Conservation (phyloP, 805 yeast genomes). For the Starmerella apicola region DNA sequence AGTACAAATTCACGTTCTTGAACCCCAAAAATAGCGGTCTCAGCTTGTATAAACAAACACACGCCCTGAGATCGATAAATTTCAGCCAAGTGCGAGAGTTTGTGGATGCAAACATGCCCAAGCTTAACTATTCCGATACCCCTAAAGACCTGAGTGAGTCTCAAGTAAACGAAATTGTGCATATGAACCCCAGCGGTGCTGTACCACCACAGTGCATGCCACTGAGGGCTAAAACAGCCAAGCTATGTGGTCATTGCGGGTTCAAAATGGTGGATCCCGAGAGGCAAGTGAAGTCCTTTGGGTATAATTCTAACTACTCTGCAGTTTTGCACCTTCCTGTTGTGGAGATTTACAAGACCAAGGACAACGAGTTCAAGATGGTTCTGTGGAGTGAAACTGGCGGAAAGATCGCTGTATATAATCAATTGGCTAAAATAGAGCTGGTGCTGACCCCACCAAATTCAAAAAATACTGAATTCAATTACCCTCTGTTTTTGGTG, state of each 20-base stretch:
- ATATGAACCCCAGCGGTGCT: background rate
- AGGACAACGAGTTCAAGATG: conserved; percentile 6
- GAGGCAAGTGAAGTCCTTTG: conserved; percentile 18
- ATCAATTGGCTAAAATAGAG: background rate
- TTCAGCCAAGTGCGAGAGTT: background rate
- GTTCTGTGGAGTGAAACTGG: conserved; percentile 3
- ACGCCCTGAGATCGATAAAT: background rate
- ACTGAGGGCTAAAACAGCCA: conserved; percentile 23
- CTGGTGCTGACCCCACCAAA: background rate
- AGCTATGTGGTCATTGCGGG: conserved; percentile 26
- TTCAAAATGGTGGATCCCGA: conserved; percentile 27
- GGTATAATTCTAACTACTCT: conserved; percentile 17
- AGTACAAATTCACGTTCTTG: conserved; percentile 13
- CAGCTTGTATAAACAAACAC: background rate
- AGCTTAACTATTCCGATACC: no score
- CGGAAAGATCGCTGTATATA: background rate
- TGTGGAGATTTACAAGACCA: conserved; percentile 4
- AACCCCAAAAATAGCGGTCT: background rate
- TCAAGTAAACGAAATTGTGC: background rate
- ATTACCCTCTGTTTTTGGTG: conserved; percentile 18
- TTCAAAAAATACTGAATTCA: background rate
- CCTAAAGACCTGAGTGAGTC: background rate
- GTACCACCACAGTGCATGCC: conserved; percentile 21
- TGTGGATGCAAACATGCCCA: no score
- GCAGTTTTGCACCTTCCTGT: conserved; percentile 24